Evolutionary conservation across 1,284 basidiomycete genomes (phyloP).

Genomic region (Serendipita sp.): DNA sequence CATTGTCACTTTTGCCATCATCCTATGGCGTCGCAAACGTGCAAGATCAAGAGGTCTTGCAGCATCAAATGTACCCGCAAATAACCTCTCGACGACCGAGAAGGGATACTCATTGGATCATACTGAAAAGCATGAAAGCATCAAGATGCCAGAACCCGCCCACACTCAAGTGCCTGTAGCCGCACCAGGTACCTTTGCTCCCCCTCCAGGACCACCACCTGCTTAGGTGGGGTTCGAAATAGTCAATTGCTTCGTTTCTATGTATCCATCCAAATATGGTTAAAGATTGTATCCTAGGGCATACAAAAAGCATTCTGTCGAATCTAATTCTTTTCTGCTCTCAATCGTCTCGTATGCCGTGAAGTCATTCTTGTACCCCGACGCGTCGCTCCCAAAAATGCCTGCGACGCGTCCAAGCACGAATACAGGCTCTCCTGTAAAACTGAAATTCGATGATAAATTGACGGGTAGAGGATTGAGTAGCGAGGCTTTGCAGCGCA

Average conservation of each 20-base stretch:
- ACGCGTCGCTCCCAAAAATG: neutral
- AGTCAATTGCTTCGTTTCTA: neutral
- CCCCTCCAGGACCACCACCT: neutral
- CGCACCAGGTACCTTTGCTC: neutral
- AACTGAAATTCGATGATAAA: constrained; percentile 64
- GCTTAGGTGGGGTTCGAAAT: neutral
- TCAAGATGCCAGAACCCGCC: neutral
- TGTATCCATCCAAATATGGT: neutral
- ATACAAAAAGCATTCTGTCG: neutral
- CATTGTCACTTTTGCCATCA: neutral
- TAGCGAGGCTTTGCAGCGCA: constrained; percentile 69
- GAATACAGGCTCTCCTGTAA: constrained; percentile 13
- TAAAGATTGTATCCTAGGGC: neutral
- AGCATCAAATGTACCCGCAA: too few relatives aligned
- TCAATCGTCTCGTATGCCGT: neutral
- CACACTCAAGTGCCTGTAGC: neutral
- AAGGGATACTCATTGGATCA: neutral
- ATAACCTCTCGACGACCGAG: too few relatives aligned
- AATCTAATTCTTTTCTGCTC: neutral
- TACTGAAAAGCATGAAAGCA: neutral
- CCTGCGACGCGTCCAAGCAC: neutral
- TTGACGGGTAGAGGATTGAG: constrained; percentile 54
- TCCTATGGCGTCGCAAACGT: neutral
- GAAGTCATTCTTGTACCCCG: neutral
- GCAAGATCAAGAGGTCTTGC: too few relatives aligned